Conservation (phyloP, 2,329 filamentous ascomycete genomes). For the Colletotrichum brevisporum region DNA sequence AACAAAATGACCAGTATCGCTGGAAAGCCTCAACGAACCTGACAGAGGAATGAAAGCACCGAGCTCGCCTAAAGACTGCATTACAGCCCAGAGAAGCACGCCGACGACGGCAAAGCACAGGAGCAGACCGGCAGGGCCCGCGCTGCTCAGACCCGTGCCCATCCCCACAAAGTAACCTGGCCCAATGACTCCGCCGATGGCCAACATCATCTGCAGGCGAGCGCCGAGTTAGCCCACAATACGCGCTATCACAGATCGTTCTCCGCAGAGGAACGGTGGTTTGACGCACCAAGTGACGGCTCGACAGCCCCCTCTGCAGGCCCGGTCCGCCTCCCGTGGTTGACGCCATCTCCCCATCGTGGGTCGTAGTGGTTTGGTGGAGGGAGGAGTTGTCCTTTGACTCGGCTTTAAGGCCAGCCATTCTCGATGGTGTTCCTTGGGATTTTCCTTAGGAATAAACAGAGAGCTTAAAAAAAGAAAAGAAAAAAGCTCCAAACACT, state of each 20-base stretch:
- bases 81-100: slow-evolving; percentile 70
- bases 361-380: neutral
- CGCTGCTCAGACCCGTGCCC: slow-evolving; percentile 71
- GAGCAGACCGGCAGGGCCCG: slow-evolving; percentile 71
- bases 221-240: slow-evolving; percentile 16
- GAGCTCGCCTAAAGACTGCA: slow-evolving; percentile 69
- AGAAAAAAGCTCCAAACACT: too few relatives aligned
- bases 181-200: slow-evolving; percentile 71
- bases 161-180: slow-evolving; percentile 75
- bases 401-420: slow-evolving; percentile 12
- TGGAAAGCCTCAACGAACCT: neutral
- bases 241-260: neutral
- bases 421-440: neutral
- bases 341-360: neutral
- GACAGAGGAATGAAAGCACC: slow-evolving; percentile 14
- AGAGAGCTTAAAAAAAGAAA: too few relatives aligned
- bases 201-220: slow-evolving; percentile 73
- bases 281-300: slow-evolving; percentile 8
- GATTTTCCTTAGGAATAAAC: too few relatives aligned
- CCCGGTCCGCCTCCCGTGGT: slow-evolving; percentile 4
- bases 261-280: neutral
- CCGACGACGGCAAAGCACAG: slow-evolving; percentile 71
- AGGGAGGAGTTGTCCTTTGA: slow-evolving; percentile 10
- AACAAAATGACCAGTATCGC: neutral
- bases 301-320: slow-evolving; percentile 6